phyloP scores from a whole-genome alignment of 2,329 filamentous ascomycete species.

The Paecilomyces niveus region DNA sequence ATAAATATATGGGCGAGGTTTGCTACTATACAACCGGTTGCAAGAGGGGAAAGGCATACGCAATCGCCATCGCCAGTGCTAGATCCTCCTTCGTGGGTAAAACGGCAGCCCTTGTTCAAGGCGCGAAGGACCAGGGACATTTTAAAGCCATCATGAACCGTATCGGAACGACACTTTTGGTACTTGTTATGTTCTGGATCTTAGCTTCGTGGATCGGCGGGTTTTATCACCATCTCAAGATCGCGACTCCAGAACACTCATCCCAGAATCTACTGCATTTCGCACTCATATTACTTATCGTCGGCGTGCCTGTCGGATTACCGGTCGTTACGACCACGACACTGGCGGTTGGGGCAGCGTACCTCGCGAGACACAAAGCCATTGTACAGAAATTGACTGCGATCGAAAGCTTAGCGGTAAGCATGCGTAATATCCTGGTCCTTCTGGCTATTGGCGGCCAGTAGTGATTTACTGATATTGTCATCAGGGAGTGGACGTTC shows the following conservation, averaged over 20 bases:
- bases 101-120: slow-evolving; percentile 62
- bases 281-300: slow-evolving; percentile 60
- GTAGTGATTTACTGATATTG: background rate
- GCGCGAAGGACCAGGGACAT: slow-evolving; percentile 64
- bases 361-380: slow-evolving; percentile 64
- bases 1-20: slow-evolving; percentile 56
- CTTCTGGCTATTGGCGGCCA: background rate
- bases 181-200: slow-evolving; percentile 66
- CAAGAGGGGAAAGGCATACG: slow-evolving; percentile 67
- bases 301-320: slow-evolving; percentile 67
- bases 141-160: slow-evolving; percentile 74
- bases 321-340: slow-evolving; percentile 68
- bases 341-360: slow-evolving; percentile 64
- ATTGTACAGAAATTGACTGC: slow-evolving; percentile 70
- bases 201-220: slow-evolving; percentile 64
- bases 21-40: slow-evolving; percentile 70
- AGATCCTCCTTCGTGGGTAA: slow-evolving; percentile 65
- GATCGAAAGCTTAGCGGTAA: slow-evolving; percentile 59
- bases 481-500: slow-evolving; percentile 54
- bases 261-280: slow-evolving; percentile 57
- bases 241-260: slow-evolving; percentile 39
- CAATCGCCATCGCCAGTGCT: slow-evolving; percentile 56
- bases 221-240: slow-evolving; percentile 60
- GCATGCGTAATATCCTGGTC: slow-evolving; percentile 1
- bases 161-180: slow-evolving; percentile 62